Evolutionary conservation across 2,329 filamentous ascomycete species (phyloP), one percentile per base, ranked within the genome.

Genomic region (Pyrenophora teres): DNA sequence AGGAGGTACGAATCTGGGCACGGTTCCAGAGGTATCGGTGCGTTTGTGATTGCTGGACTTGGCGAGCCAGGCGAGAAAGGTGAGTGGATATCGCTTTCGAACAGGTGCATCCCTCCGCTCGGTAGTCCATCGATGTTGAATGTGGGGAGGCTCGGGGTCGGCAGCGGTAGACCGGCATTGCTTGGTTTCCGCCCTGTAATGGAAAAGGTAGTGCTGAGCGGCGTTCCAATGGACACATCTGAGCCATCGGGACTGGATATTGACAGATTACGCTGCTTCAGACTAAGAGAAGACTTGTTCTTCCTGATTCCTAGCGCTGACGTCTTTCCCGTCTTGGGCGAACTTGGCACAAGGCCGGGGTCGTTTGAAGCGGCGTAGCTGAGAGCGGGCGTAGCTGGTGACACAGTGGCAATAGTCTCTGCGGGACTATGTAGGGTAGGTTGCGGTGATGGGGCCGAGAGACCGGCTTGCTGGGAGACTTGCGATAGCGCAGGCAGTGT

Each of bases 1-100:
- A 97, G 81, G 65, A 97, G 82, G 53, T 88, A 87, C 35, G 95
- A 91, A 31, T 88, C 90, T 1, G 94, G 94, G 70, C 95, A 99
- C 3, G 94, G 89, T 68, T 99, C 94, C 4, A 99, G 81, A 0
- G 91, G 85, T 18, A 87, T 82, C 10, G 92, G 92, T 1, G 86
- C 83, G 59, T 91, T 86, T 0, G 78, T 67, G 10, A 80, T 78
- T n/a, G 82, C 71, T 3, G 81, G 78, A 50, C 87, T 87, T 2
- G 87, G 84, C n/a, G 85, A 86, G 2, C 85, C 86, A 0, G 88
- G 84, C 3, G 76, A 80, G 40, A 77, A 78, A 10, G 82, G 79
- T 5, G 87, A 86, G 68, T 93, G 89, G 37, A 96, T 89, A 56
- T 90, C 84, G 60, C 83, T 90, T 56, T 96, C 91, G 64, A 97